These are phyloP conservation scores for Dalbergia cultrata DNA, from an alignment of 306 rosid genomes.

Conservation along the genomic window DNA sequence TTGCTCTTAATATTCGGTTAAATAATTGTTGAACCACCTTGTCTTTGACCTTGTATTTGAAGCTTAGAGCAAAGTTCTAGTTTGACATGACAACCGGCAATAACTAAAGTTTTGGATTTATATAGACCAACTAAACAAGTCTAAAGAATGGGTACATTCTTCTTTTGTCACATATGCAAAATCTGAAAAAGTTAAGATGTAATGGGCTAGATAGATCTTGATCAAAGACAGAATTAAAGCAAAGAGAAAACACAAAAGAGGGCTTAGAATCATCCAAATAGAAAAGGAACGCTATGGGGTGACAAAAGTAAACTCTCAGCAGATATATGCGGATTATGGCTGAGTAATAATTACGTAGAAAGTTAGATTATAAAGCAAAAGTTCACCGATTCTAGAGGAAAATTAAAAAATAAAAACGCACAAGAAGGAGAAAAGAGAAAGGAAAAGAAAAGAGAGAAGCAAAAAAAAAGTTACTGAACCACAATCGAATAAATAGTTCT, in stretches of 20 bases:
- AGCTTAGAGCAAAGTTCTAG: constrained; percentile 42
- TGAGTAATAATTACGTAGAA: constrained; percentile 75
- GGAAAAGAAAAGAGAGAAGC: constrained; percentile 35
- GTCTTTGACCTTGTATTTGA: constrained; percentile 50
- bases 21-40: constrained; percentile 10
- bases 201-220: constrained; percentile 49
- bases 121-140: constrained; percentile 41
- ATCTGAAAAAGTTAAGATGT: constrained; percentile 59
- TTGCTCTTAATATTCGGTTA: background rate
- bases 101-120: constrained; percentile 45
- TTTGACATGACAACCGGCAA: constrained; percentile 49
- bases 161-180: constrained; percentile 47
- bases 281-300: constrained; percentile 46
- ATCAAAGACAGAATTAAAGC: constrained; percentile 52
- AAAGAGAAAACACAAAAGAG: constrained; percentile 56
- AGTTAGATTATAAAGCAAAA: constrained; percentile 64
- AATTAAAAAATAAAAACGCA: background rate
- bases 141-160: constrained; percentile 47
- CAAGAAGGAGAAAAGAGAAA: constrained; percentile 33
- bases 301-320: constrained; percentile 53
- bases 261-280: constrained; percentile 47
- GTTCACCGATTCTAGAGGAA: constrained; percentile 46
- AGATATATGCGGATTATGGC: constrained; percentile 56
- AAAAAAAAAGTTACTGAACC: constrained; percentile 46
- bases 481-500: constrained; percentile 31